Evolutionary conservation across 1,139 yeast species (phyloP), one percentile per base, ranked within the genome.

Genomic region (Yamadazyma triangularis): DNA sequence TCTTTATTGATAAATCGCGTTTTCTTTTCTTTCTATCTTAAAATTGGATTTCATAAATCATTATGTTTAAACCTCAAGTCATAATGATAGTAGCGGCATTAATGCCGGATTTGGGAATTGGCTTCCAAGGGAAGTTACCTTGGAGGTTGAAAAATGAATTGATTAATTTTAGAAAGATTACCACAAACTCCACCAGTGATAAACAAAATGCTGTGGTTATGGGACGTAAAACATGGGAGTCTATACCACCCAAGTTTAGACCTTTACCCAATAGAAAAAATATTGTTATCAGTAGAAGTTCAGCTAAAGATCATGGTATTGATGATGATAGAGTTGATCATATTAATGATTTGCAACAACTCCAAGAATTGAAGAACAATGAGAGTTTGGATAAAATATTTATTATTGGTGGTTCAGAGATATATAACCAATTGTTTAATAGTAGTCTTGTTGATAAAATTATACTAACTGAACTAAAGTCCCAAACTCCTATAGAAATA

Each of bases 161-260:
- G 80, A 77, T 77, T 48, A 91, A 81, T 53, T 91, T 91, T 63
- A 73, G 76, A 37, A 75, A 76, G 33, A 82, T 85, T 12, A 91
- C 98, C 0, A 43, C 44, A 34, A 60, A 70, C 15, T 34, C 33
- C 6, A 44, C 45, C 4, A 48, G 65, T 4, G 37, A 36, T 5
- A 58, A 57, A 35, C 52, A 59, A 33, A 86, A 89, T 47, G 94
- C 88, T 0, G 97, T 93, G 10, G 70, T 93, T 8, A 91, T 93
- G 99, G 99, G 99, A 4, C 70, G 96, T 34, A 83, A 79, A 50
- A 91, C 98, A 1, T 91, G 97, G 95, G 93, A 88, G 23, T 85
- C 96, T 7, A 88, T 91, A 27, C 98, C 98, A 0, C 39, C 58
- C 1, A 79, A 71, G 51, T 91, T 87, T 58, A 67, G 95, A 41